A percentile compares a stretch with the other conserved stretches of the same genome.
Evolutionary conservation across 257 asterid species (phyloP).

Genomic region (Ballota nigra): DNA sequence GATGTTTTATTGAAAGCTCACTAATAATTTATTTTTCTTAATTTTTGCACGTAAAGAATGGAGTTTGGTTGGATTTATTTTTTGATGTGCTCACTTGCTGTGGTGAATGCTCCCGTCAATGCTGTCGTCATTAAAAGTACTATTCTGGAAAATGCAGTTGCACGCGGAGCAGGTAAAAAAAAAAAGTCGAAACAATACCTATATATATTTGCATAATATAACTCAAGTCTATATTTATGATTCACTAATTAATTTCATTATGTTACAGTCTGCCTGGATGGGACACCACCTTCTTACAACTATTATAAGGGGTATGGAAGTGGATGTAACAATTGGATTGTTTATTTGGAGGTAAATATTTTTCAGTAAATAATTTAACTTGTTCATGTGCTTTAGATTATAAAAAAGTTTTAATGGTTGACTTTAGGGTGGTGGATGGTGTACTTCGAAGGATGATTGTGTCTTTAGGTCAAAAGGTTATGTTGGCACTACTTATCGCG

Average conservation of each 20-base stretch:
- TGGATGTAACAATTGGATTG: conserved; percentile 17
- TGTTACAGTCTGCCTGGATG: conserved; percentile 23
- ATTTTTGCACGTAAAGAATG: background rate
- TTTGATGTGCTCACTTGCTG: background rate
- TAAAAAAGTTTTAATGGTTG: background rate
- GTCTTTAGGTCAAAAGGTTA: background rate
- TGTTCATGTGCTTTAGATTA: too few species aligned
- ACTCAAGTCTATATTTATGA: background rate
- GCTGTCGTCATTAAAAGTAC: background rate
- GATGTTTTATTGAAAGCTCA: background rate
- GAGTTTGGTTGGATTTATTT: background rate
- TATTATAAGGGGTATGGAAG: conserved; percentile 11
- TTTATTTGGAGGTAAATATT: conserved; percentile 16
- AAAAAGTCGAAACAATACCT: too few species aligned
- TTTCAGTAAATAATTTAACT: too few species aligned
- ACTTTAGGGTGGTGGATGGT: background rate
- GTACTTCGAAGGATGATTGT: background rate
- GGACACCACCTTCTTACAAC: conserved; percentile 21
- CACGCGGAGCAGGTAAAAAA: background rate
- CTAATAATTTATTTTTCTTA: background rate
- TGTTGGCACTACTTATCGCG: background rate
- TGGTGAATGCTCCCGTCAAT: background rate
- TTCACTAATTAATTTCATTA: background rate
- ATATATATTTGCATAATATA: too few species aligned
- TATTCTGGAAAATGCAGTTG: background rate